Base-by-base conservation (phyloP, 805 yeast genomes). In the Spathaspora arborariae region DNA sequence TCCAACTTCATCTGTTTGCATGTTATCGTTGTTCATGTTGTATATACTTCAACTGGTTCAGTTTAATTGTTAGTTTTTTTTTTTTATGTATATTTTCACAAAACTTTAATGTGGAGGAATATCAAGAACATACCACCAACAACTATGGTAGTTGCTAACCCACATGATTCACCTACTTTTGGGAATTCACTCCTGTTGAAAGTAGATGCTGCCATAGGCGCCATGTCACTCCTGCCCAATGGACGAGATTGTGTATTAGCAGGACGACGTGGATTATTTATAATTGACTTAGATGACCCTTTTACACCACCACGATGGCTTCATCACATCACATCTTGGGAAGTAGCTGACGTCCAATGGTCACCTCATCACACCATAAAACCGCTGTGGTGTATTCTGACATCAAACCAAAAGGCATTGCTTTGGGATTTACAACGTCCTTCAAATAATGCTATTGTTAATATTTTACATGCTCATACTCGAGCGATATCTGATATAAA, bases 311-410 rank as follows among this genome's bases (percentile, higher is more conserved):
- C 99, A 0, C 72, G 99, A 48, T 89, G 95, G 91, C 76, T 94
- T 13, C 95, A 84, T 46, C 97, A 94, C 59, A 75, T 82, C 30
- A 92, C 97, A 0, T 82, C 96, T 0, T 94, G 98, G 98, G 98
- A 94, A 63, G 99, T 94, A 2, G 97, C 99, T 0, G 97, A 92
- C 62, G 97, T 92, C 1, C 98, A 94, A 64, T 94, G 99, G 98
- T 88, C 95, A 2, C 97, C 97, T 0, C 97, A 94, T 60, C 68
- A 65, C 47, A 73, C 78, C 5, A 76, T 83, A 1, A 88, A 87
- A 53, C 92, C 96, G 1, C 75, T 85, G 5, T 91, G 97, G 96
- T 88, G 94, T 38, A 85, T 92, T 1, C 88, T 96, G 0, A 89
- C 98, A 0, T 85, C 96, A 1, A 94, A 92, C 63, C 99, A 92